A percentile compares a stretch with the other conserved stretches of the same genome.
phyloP scores from a whole-genome alignment of 2,329 filamentous ascomycete genomes.

The Hymenoscyphus repandus region DNA sequence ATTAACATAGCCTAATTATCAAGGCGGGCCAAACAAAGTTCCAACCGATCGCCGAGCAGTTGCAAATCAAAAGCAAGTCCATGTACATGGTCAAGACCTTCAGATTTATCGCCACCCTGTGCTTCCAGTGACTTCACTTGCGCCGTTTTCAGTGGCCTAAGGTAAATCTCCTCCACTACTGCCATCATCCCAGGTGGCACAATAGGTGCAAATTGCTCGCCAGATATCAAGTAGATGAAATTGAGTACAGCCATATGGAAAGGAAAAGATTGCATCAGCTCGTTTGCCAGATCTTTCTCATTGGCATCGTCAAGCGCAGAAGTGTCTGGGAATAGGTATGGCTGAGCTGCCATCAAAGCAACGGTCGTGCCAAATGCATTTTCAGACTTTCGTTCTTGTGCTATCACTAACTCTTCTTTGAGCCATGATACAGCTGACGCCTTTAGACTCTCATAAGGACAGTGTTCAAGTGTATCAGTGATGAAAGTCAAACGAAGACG shows the following conservation, averaged over 20 bases:
- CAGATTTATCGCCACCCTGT: conserved; percentile 3
- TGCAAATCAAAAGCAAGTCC: background rate
- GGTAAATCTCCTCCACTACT: conserved; percentile 54
- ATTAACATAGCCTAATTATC: background rate
- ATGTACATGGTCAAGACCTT: conserved; percentile 2
- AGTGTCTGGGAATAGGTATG: conserved; percentile 55
- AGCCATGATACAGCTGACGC: conserved; percentile 60
- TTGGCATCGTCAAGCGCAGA: conserved; percentile 41
- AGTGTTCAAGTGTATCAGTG: conserved; percentile 60
- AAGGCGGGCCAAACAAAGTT: background rate
- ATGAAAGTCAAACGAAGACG: conserved; percentile 55
- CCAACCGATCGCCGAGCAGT: conserved; percentile 4
- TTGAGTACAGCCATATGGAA: conserved; percentile 57
- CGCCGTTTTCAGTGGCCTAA: conserved; percentile 45
- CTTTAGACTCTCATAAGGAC: conserved; percentile 57
- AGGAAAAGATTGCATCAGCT: conserved; percentile 45
- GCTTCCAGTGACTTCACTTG: conserved; percentile 30
- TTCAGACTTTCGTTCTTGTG: conserved; percentile 27
- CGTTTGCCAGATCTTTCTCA: conserved; percentile 42
- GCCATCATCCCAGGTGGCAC: conserved; percentile 52
- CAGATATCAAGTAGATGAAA: conserved; percentile 53
- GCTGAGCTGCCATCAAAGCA: conserved; percentile 55
- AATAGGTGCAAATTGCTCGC: conserved; percentile 40
- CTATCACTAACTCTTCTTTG: conserved; percentile 53
- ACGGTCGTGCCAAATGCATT: conserved; percentile 46